These are phyloP conservation scores for Populus hybrid DNA, from an alignment of 441 rosid genomes.

Conservation along the genomic window DNA sequence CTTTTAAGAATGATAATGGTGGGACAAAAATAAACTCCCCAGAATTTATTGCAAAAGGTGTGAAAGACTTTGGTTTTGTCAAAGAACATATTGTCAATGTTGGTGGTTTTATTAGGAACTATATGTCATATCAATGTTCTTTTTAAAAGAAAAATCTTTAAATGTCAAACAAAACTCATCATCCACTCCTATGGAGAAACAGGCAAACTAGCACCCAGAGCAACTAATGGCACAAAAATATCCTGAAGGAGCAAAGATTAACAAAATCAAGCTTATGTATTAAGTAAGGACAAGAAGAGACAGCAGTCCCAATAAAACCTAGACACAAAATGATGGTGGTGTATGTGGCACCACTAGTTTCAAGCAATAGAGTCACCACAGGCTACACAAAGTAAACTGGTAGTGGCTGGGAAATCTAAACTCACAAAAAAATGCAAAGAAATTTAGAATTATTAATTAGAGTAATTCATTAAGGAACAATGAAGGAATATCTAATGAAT, in stretches of 20 bases:
- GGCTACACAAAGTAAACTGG: not conserved
- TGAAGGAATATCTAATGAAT: not conserved
- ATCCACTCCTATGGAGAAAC: no score
- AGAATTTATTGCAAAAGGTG: no score
- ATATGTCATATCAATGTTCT: not conserved
- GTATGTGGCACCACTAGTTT: not conserved
- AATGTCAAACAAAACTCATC: not conserved
- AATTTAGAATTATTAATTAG: slow-evolving; percentile 1
- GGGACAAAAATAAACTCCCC: no score
- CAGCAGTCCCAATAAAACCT: not conserved
- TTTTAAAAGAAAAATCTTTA: not conserved
- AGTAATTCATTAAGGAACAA: not conserved
- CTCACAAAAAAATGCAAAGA: not conserved
- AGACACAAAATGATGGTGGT: not conserved
- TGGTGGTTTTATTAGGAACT: not conserved
- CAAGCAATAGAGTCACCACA: not conserved
- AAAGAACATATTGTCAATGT: no score
- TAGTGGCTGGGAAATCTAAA: not conserved
- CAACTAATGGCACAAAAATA: not conserved
- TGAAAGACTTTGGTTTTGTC: no score
- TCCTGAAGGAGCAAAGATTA: not conserved
- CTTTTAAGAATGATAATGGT: no score
- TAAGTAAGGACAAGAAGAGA: not conserved
- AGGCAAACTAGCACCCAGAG: not conserved
- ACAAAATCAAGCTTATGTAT: not conserved